Conservation (phyloP, 1,284 basidiomycete species). For the Neonothopanus nambi region DNA sequence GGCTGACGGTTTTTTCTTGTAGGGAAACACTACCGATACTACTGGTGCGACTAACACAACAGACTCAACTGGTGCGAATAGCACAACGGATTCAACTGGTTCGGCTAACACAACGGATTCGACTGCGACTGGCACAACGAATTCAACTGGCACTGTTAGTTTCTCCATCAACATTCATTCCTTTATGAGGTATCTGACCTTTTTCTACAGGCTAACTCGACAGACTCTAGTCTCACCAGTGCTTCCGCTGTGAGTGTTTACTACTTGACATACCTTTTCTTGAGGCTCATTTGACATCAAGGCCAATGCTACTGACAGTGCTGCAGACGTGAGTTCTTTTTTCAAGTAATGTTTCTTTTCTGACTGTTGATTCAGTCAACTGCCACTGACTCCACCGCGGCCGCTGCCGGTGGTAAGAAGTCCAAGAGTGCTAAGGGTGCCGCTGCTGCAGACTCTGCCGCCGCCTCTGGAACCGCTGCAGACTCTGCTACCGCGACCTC, state of each 20-base stretch:
- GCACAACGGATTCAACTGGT: background rate
- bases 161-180: too few species aligned
- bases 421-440: background rate
- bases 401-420: background rate
- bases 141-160: background rate
- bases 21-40: background rate
- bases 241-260: background rate
- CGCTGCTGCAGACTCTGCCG: background rate
- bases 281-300: background rate
- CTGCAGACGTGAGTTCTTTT: slow-evolving; percentile 1
- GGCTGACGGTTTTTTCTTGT: too few species aligned
- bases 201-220: background rate
- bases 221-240: background rate
- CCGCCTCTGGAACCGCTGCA: slow-evolving; percentile 1
- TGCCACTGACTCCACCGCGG: background rate
- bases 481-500: background rate
- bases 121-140: too few species aligned
- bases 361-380: background rate
- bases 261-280: background rate
- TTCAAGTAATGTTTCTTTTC: background rate
- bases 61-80: background rate
- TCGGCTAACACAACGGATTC: background rate
- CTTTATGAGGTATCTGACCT: too few species aligned
- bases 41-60: background rate
- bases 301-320: background rate